These are phyloP conservation scores for Hysterangium stoloniferum DNA, from an alignment of 768 basidiomycete genomes.

Conservation along the genomic window DNA sequence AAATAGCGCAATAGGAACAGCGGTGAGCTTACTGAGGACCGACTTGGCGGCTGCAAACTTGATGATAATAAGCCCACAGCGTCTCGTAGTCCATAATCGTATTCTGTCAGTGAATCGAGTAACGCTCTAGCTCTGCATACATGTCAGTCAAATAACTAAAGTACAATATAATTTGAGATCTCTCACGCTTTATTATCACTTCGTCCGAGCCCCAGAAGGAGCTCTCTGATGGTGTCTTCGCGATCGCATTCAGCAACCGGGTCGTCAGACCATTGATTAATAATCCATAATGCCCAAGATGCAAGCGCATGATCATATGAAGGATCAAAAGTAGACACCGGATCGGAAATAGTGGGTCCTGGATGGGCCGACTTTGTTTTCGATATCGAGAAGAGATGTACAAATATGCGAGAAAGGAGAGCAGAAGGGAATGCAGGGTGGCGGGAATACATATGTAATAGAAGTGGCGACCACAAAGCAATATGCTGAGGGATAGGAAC, in stretches of 20 bases:
- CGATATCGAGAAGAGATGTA: slow-evolving; percentile 22
- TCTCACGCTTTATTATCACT: slow-evolving; percentile 31
- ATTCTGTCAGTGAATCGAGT: slow-evolving; percentile 34
- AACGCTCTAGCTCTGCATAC: slow-evolving; percentile 23
- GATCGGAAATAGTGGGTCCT: slow-evolving; percentile 16
- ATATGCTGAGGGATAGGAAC: slow-evolving; percentile 43
- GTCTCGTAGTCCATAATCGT: slow-evolving; percentile 26
- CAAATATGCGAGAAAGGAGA: slow-evolving; percentile 40
- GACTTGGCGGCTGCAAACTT: neutral
- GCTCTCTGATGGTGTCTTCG: slow-evolving; percentile 34
- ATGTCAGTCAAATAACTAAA: slow-evolving; percentile 7
- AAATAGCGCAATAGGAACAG: neutral
- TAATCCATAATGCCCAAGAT: slow-evolving; percentile 62
- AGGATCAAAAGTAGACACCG: slow-evolving; percentile 24
- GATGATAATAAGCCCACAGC: neutral
- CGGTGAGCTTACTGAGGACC: neutral
- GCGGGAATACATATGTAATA: slow-evolving; percentile 46
- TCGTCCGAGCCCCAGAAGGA: slow-evolving; percentile 34
- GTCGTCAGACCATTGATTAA: slow-evolving; percentile 32
- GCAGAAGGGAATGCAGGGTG: slow-evolving; percentile 48
- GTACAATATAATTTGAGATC: neutral
- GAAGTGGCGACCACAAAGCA: slow-evolving; percentile 59
- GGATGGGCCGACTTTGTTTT: slow-evolving; percentile 7
- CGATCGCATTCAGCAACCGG: slow-evolving; percentile 30
- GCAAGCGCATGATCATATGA: slow-evolving; percentile 55